Evolutionary conservation across 1,284 basidiomycete genomes (phyloP).

Genomic region (Polyporus tsugae): DNA sequence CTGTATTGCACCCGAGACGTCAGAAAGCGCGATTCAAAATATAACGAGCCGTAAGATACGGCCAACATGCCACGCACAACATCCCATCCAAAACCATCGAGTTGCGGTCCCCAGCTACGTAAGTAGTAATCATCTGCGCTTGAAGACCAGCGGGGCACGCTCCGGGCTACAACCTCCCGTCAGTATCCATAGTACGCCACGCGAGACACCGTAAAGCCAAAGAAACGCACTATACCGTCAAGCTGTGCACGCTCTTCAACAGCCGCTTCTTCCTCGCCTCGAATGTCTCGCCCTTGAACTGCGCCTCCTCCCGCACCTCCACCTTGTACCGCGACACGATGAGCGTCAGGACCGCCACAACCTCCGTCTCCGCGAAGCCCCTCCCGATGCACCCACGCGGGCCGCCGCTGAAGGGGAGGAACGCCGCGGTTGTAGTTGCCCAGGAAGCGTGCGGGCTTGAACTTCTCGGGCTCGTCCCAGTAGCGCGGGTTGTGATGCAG

Average conservation of each 20-base stretch:
- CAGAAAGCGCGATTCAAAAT: neutral
- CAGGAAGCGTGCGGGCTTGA: slow-evolving; percentile 52
- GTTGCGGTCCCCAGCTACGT: neutral
- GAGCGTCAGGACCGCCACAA: slow-evolving; percentile 35
- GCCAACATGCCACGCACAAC: neutral
- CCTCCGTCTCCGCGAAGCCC: slow-evolving; percentile 45
- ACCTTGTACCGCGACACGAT: slow-evolving; percentile 35
- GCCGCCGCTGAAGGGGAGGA: slow-evolving; percentile 50
- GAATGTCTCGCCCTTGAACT: slow-evolving; percentile 41
- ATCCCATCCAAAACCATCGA: neutral
- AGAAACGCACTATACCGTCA: slow-evolving; percentile 30
- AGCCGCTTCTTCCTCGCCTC: slow-evolving; percentile 41
- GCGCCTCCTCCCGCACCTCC: slow-evolving; percentile 42
- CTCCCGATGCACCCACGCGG: slow-evolving; percentile 52
- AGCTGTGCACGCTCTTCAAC: slow-evolving; percentile 26
- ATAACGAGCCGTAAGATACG: neutral
- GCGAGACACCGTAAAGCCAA: neutral
- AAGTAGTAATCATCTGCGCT: slow-evolving; percentile 13
- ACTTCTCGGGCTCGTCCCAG: slow-evolving; percentile 51
- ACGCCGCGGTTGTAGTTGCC: slow-evolving; percentile 48
- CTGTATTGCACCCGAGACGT: no score
- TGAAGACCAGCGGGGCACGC: slow-evolving; percentile 30
- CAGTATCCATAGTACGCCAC: neutral
- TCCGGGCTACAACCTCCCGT: slow-evolving; percentile 20
- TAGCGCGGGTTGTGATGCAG: slow-evolving; percentile 53